Evolutionary conservation across 306 rosid species (phyloP).

Genomic region (Cicer bijugum): DNA sequence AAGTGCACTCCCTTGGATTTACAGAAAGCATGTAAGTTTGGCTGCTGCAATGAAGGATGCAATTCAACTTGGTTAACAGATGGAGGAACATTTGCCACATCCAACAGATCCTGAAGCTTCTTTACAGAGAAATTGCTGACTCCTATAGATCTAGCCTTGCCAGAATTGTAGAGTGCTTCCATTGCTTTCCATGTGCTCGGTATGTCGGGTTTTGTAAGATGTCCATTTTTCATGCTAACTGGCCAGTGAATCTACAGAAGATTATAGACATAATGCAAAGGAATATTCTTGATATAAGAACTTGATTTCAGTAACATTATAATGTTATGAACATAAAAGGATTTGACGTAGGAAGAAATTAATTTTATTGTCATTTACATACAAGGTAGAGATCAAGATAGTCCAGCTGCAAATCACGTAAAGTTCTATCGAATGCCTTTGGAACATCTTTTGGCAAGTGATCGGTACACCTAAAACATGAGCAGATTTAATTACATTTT

Average conservation of each 20-base stretch:
- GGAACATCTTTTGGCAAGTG: slow-evolving; percentile 62
- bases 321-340: slow-evolving; percentile 3
- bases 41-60: slow-evolving; percentile 56
- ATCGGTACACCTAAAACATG: slow-evolving; percentile 51
- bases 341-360: slow-evolving; percentile 25
- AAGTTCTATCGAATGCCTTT: slow-evolving; percentile 55
- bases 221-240: slow-evolving; percentile 57
- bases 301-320: background rate
- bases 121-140: slow-evolving; percentile 71
- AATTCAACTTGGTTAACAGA: slow-evolving; percentile 65
- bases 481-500: too few relatives aligned
- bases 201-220: slow-evolving; percentile 55
- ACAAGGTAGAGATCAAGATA: slow-evolving; percentile 67
- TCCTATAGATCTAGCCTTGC: slow-evolving; percentile 67
- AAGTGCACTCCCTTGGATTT: slow-evolving; percentile 57
- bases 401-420: slow-evolving; percentile 61
- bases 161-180: slow-evolving; percentile 59
- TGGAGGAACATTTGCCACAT: slow-evolving; percentile 54
- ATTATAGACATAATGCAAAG: background rate
- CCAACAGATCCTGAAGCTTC: slow-evolving; percentile 57
- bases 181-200: slow-evolving; percentile 70
- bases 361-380: slow-evolving; percentile 31
- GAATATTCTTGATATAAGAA: slow-evolving; percentile 9
- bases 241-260: slow-evolving; percentile 68
- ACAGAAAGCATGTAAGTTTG: slow-evolving; percentile 49